Evolutionary conservation across 169 alveolate species (phyloP), one percentile per base, ranked within the genome.

Genomic region (Babesia ovata): DNA sequence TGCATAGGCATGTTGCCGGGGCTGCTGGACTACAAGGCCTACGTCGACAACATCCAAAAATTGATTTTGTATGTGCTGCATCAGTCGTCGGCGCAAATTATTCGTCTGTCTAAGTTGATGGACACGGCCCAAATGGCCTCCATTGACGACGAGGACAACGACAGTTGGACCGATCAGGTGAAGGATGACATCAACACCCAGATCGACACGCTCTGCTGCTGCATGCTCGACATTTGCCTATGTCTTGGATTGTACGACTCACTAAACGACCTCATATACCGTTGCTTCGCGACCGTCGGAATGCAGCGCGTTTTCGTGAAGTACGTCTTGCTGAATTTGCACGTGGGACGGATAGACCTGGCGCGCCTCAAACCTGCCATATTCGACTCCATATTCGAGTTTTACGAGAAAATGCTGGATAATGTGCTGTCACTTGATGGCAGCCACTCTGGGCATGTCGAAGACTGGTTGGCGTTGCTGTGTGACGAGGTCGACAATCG

Each of bases 81-180:
- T 60, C 88, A 81, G 66, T 46, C 88, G 19, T 81, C 74, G 19
- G 88, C 88, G 22, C 88, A 81, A 29, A 73, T 73, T 33, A 73
- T 81, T n/a, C 66, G 73, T 49, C 70, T 81, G 26, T 56, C 70
- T 17, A 81, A 81, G 69, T 54, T 72, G 57, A 52, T 81, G 46
- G 77, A 61, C 33, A 24, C 60, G 12, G 54, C 54, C n/a, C 19
- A 33, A 11, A 70, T 79, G 44, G 19, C 52, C 46, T n/a, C 16
- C 24, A 39, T 28, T n/a, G 70, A 50, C 21, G 79, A 63, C n/a
- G 78, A 70, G 21, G n/a, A n/a, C 17, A 73, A 60, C 36, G 75
- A 56, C n/a, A 59, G 50, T 10, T 79, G 87, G 87, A 56, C 65
- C n/a, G 78, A 54, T 19, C 70, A 70, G 54, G 84, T 79, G 21